Evolutionary conservation across 2,329 filamentous ascomycete genomes (phyloP).

Genomic region (Cladosporium sp.): DNA sequence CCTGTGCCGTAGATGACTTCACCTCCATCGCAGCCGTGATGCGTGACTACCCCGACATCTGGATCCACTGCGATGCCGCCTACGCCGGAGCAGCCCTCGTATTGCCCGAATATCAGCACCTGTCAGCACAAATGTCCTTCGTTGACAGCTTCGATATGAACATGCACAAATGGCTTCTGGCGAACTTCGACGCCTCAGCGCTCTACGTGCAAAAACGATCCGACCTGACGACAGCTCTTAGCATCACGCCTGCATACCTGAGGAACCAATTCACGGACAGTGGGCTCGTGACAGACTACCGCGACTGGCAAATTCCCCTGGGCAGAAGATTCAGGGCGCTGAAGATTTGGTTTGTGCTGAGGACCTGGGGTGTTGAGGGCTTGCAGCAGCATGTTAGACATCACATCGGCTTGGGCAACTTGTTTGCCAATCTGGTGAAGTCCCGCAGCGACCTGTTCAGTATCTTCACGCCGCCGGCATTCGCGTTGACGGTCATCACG

Average conservation of each 20-base stretch:
- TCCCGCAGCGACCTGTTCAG: constrained; percentile 66
- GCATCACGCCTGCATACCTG: constrained; percentile 76
- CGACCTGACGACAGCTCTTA: constrained; percentile 75
- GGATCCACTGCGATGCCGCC: constrained; percentile 92
- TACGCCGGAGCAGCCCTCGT: constrained; percentile 85
- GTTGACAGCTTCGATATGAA: constrained; percentile 94
- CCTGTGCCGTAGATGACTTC: constrained; percentile 83
- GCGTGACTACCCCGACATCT: constrained; percentile 58
- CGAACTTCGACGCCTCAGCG: constrained; percentile 83
- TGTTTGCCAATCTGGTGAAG: constrained; percentile 60
- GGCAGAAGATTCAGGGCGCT: constrained; percentile 81
- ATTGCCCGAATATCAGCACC: constrained; percentile 72
- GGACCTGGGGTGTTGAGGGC: constrained; percentile 74
- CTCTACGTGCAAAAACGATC: constrained; percentile 72
- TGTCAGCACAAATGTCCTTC: constrained; percentile 56
- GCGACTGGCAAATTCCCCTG: constrained; percentile 95
- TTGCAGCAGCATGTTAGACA: constrained; percentile 68
- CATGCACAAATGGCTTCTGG: constrained; percentile 96
- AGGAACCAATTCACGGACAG: constrained; percentile 75
- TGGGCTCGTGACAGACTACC: constrained; percentile 87
- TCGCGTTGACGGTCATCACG: constrained; percentile 74
- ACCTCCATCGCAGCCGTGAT: constrained; percentile 59
- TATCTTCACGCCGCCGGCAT: constrained; percentile 68
- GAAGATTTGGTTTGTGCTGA: constrained; percentile 93
- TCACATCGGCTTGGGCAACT: constrained; percentile 65